A percentile compares a stretch with the other conserved stretches of the same genome.
These are phyloP conservation scores for Pascua guehoae DNA, from an alignment of 1,284 basidiomycete genomes.

Conservation along the genomic window DNA sequence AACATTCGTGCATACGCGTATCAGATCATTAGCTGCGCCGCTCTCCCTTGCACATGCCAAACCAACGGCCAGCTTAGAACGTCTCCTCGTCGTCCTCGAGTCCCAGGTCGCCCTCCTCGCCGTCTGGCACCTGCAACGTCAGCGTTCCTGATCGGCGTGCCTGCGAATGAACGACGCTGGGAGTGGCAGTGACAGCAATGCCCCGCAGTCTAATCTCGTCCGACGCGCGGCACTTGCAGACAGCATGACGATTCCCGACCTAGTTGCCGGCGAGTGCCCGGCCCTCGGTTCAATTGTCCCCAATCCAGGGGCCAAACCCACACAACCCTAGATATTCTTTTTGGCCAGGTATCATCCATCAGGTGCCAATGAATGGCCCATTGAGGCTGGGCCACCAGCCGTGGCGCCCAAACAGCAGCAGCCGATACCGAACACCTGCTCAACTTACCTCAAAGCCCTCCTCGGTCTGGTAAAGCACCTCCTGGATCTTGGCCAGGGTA, in stretches of 20 bases:
- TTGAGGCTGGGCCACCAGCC: no score
- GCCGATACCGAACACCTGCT: not conserved
- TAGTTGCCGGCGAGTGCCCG: no score
- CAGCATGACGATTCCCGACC: not conserved
- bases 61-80: conserved; percentile 9
- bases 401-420: no score
- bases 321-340: no score
- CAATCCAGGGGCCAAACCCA: no score
- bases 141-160: not conserved
- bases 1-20: not conserved
- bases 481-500: conserved; percentile 78
- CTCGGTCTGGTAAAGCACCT: conserved; percentile 92
- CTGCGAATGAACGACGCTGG: not conserved
- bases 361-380: no score
- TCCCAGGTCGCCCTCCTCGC: conserved; percentile 13
- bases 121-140: conserved; percentile 60
- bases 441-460: conserved; percentile 70
- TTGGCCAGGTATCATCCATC: no score
- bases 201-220: not conserved
- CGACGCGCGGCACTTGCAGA: not conserved
- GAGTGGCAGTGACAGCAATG: no score
- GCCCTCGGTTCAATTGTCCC: no score
- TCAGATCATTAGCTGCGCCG: not conserved
- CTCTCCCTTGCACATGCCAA: no score
- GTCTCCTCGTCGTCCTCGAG: conserved; percentile 18